Base-by-base conservation (phyloP, 129 eudicot genomes). In the Daucus carota region DNA sequence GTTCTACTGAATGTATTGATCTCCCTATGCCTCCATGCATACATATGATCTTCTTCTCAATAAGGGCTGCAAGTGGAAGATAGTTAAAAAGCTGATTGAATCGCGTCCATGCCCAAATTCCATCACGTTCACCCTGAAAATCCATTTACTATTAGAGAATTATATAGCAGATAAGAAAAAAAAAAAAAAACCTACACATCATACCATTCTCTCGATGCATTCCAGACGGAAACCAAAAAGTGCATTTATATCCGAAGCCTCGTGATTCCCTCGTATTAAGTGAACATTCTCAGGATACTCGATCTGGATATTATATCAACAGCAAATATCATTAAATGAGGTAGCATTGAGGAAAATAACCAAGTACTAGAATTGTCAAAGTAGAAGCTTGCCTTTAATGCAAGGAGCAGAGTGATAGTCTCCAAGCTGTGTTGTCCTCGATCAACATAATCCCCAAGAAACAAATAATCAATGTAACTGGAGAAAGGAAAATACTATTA, bases 361-460 rank as follows among this genome's bases (percentile, higher is more conserved):
- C 28, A 75, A 57, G 74, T 32, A 71, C 12, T 63, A 34, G 32
- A 71, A 24, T 60, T 59, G 62, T 59, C 32, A 73, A 80, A 44
- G 75, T 47, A 73, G 70, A 80, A 68, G 74, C 79, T 75, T 84
- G 83, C 98, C 98, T 94, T 94, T 20, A 94, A 83, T 20, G 98
- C 98, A 72, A 94, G 97, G 57, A 94, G 97, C 71, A 94, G 77
- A 72, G 90, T 89, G 85, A 94, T 94, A 20, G 97, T 94, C 81
- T 94, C 98, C 90, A 94, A 94, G 86, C 98, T 94, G 86, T 94
- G 98, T 79, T 94, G 98, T 60, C 98, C 98, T 75, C 98, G 90
- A 81, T 94, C 98, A 87, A 94, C 98, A 80, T 94, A 94, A 82
- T 94, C 98, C 52, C 98, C 98, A 73, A 94, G 93, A 73, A 94